Evolutionary conservation across 176 grass and related monocot genomes (phyloP).

Genomic region (Rhynchospora breviuscula): DNA sequence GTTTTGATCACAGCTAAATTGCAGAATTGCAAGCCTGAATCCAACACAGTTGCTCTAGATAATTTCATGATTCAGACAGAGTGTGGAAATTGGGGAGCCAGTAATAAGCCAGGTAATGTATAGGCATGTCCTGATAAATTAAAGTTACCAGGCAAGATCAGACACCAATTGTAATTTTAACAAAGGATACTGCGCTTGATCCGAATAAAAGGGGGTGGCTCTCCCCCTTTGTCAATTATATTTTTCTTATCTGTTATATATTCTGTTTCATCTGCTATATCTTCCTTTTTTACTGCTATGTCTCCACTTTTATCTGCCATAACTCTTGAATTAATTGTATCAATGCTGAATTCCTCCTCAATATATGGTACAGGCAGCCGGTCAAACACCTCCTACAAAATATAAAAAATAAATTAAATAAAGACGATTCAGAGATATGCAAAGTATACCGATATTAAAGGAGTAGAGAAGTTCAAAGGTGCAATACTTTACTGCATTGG

Average conservation of each 20-base stretch:
- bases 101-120: not conserved
- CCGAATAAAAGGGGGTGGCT: constrained; percentile 55
- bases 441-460: not conserved
- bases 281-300: not conserved
- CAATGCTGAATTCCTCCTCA: constrained; percentile 82
- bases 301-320: constrained; percentile 29
- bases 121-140: not conserved
- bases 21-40: not conserved
- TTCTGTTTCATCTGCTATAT: constrained; percentile 1
- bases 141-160: not conserved
- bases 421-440: not conserved
- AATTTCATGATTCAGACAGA: not conserved
- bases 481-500: not conserved
- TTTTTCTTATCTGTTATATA: not conserved
- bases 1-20: not conserved
- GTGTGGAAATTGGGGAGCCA: not conserved
- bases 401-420: constrained; percentile 26
- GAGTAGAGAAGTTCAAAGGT: not conserved
- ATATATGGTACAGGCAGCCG: constrained; percentile 88
- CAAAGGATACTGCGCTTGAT: constrained; percentile 97
- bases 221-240: constrained; percentile 24
- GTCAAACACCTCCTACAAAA: constrained; percentile 69
- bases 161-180: not conserved
- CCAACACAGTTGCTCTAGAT: not conserved
- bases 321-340: constrained; percentile 46